phyloP scores from a whole-genome alignment of 768 basidiomycete species.

The Lactarius sp. region DNA sequence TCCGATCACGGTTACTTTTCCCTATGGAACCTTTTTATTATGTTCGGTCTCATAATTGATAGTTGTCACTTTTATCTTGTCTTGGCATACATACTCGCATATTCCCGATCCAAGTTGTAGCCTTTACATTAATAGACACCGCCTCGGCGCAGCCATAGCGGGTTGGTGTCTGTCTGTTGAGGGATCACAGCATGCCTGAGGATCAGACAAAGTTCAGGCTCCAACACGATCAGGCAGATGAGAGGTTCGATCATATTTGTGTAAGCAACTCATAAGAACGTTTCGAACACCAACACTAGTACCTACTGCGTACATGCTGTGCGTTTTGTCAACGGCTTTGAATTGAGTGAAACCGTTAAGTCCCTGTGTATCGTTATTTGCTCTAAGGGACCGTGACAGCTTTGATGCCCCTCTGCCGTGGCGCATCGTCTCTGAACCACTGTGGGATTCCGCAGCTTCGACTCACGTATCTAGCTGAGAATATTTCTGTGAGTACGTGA shows the following conservation, averaged over 20 bases:
- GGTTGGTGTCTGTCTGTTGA: neutral
- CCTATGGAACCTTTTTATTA: neutral
- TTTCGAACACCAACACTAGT: neutral
- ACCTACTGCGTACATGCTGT: neutral
- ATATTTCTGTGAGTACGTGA: too few species aligned
- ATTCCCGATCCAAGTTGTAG: slow-evolving; percentile 8
- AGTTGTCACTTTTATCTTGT: slow-evolving; percentile 11
- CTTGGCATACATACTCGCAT: slow-evolving; percentile 10
- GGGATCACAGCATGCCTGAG: neutral
- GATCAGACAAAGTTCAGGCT: neutral
- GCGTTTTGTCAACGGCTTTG: neutral
- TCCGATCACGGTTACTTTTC: neutral
- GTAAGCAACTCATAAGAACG: too few species aligned
- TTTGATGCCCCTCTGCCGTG: too few species aligned
- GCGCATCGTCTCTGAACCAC: too few species aligned
- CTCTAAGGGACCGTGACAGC: too few species aligned
- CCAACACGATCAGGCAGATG: neutral
- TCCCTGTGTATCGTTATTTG: too few species aligned
- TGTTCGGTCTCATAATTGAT: slow-evolving; percentile 1
- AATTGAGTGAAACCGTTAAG: neutral
- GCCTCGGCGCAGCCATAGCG: neutral
- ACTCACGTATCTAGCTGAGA: neutral
- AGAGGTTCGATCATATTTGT: neutral
- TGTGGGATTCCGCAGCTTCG: neutral
- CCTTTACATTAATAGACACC: neutral